phyloP scores from a whole-genome alignment of 345 rosid species.

The Sisymbrium altissimum region DNA sequence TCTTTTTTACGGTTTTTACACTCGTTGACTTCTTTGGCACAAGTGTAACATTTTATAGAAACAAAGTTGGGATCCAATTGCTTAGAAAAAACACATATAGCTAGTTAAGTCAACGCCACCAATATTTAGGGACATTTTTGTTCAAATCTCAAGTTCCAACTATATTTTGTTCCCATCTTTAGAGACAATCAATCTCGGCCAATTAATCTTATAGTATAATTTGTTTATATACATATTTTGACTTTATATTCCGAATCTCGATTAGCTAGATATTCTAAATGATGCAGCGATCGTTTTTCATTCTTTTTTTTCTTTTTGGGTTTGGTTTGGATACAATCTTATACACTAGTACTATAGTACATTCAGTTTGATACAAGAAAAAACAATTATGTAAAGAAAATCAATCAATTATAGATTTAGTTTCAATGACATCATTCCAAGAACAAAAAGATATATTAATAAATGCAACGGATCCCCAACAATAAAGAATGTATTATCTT shows the following conservation, averaged over 20 bases:
- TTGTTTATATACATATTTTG: constrained; percentile 2
- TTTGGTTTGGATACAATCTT: not conserved
- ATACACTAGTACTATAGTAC: not conserved
- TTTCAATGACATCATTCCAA: not conserved
- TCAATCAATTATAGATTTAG: constrained; percentile 6
- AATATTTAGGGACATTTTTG: not conserved
- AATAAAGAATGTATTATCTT: constrained; percentile 30
- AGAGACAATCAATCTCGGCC: constrained; percentile 18
- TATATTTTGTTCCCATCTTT: constrained; percentile 8
- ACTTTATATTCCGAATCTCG: not conserved
- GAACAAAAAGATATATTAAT: not conserved
- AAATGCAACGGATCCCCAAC: not conserved
- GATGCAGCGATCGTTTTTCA: not conserved
- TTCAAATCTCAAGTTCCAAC: constrained; percentile 21
- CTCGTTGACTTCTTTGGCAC: not conserved
- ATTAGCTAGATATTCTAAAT: not conserved
- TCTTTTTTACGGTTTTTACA: not conserved
- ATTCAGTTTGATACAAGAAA: not conserved
- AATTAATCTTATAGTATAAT: not conserved
- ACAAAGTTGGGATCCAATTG: not conserved
- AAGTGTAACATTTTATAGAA: not conserved
- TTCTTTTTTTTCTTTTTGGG: too few species aligned
- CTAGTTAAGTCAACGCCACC: constrained; percentile 18
- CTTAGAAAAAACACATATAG: not conserved
- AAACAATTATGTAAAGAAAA: constrained; percentile 9